These are phyloP conservation scores for Dalechampia spathulata DNA, from an alignment of 441 rosid genomes.

Conservation along the genomic window DNA sequence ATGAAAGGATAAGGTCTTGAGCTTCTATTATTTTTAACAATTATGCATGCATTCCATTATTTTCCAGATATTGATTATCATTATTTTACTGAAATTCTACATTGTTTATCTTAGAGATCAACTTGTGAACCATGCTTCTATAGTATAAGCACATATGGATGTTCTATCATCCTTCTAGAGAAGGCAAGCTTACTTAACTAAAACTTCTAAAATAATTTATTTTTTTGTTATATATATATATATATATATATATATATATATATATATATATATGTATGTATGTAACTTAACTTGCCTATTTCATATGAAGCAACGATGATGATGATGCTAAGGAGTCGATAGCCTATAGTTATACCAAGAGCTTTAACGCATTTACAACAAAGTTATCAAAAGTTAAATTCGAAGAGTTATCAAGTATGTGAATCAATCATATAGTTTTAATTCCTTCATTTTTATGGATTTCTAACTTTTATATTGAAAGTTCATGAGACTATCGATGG, in stretches of 20 bases:
- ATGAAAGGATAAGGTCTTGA: neutral
- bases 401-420: conserved; percentile 43
- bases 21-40: neutral
- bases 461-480: neutral
- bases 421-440: neutral
- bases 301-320: conserved; percentile 24
- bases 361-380: conserved; percentile 92
- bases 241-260: no score
- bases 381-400: conserved; percentile 61
- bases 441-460: neutral
- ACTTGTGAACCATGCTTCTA: conserved; percentile 16
- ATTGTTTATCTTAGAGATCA: conserved; percentile 53
- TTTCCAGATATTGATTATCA: no score
- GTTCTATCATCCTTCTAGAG: conserved; percentile 45
- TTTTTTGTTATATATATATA: no score
- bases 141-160: conserved; percentile 36
- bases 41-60: no score
- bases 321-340: conserved; percentile 52
- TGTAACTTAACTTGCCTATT: neutral
- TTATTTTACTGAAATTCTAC: conserved; percentile 42
- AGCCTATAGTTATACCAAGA: conserved; percentile 68
- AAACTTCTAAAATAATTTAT: no score
- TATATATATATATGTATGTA: no score
- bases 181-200: conserved; percentile 26
- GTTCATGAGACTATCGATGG: conserved; percentile 19